Percentiles rank a stretch among this genome's conserved stretches.
phyloP scores from a whole-genome alignment of 371 early-diverging fungal genomes.

The Vavraia culicis region DNA sequence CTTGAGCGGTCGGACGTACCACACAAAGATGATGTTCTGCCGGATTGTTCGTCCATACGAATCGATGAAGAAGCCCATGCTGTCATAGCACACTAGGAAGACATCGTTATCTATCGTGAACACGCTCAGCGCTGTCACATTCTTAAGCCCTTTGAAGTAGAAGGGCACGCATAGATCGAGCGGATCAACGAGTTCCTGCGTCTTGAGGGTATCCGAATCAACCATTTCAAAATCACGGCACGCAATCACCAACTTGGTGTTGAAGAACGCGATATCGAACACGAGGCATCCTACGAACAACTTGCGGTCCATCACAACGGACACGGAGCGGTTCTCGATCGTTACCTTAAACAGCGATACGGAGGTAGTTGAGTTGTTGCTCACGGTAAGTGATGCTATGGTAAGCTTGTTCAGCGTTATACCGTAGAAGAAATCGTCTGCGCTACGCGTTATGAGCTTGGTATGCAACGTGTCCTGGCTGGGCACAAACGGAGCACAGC shows the following conservation, averaged over 20 bases:
- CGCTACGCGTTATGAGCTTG: conserved; percentile 4
- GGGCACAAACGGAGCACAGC: conserved; percentile 11
- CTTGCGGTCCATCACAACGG: conserved; percentile 10
- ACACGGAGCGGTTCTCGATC: too few species aligned
- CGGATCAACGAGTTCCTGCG: conserved; percentile 39
- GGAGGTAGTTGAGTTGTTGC: too few species aligned
- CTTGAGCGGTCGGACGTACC: conserved; percentile 24
- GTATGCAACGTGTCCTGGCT: conserved; percentile 3
- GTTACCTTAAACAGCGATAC: too few species aligned
- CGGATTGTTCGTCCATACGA: conserved; percentile 24
- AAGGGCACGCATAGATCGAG: conserved; percentile 29
- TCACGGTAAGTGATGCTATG: conserved; percentile 8
- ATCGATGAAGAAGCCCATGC: conserved; percentile 40
- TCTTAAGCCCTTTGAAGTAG: conserved; percentile 7
- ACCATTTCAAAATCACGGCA: conserved; percentile 44
- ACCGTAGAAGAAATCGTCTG: conserved; percentile 29
- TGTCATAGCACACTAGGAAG: conserved; percentile 35
- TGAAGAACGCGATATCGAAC: conserved; percentile 28
- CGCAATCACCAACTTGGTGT: conserved; percentile 33
- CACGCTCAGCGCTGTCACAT: conserved; percentile 21
- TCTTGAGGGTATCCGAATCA: conserved; percentile 38
- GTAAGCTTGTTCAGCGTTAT: conserved; percentile 1
- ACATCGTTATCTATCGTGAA: conserved; percentile 23
- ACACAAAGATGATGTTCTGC: conserved; percentile 30
- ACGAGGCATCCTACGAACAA: conserved; percentile 40